phyloP scores from a whole-genome alignment of 2,329 filamentous ascomycete species.

The Penicillium fuscoglaucum region DNA sequence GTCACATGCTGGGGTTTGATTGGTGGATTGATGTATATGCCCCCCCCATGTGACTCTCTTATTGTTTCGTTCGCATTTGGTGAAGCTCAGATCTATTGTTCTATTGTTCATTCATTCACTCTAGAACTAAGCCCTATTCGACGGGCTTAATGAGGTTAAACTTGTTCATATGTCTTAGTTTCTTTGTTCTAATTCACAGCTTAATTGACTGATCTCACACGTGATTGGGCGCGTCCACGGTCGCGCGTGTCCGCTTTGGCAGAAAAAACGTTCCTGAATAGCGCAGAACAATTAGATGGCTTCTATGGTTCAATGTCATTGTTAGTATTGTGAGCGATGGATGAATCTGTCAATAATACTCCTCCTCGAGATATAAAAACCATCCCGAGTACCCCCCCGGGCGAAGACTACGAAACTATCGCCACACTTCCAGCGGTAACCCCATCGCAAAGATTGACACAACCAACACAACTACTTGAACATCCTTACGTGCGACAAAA shows the following conservation, averaged over 20 bases:
- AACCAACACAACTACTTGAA: slow-evolving; percentile 62
- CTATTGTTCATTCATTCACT: background rate
- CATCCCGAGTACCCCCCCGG: slow-evolving; percentile 30
- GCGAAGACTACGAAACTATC: slow-evolving; percentile 49
- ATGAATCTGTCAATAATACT: slow-evolving; percentile 44
- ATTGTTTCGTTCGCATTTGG: background rate
- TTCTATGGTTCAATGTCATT: slow-evolving; percentile 1
- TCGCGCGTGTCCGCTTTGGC: slow-evolving; percentile 27
- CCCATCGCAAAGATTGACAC: slow-evolving; percentile 56
- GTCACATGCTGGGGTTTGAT: slow-evolving; percentile 6
- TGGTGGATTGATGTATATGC: background rate
- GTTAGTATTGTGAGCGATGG: slow-evolving; percentile 31
- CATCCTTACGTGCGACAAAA: slow-evolving; percentile 38
- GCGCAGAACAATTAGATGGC: slow-evolving; percentile 9
- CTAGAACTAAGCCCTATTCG: background rate
- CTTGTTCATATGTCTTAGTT: background rate
- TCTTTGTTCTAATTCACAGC: background rate
- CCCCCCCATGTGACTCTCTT: background rate
- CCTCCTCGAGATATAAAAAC: slow-evolving; percentile 38
- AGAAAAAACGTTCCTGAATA: slow-evolving; percentile 26
- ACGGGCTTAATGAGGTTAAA: background rate
- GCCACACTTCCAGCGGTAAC: slow-evolving; percentile 49
- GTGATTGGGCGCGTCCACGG: slow-evolving; percentile 21
- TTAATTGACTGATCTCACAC: slow-evolving; percentile 12
- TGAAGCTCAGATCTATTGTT: background rate